Evolutionary conservation across 202 grass and related monocot genomes (phyloP), one percentile per base, ranked within the genome.

Genomic region (Thinopyrum obtusiflorum): DNA sequence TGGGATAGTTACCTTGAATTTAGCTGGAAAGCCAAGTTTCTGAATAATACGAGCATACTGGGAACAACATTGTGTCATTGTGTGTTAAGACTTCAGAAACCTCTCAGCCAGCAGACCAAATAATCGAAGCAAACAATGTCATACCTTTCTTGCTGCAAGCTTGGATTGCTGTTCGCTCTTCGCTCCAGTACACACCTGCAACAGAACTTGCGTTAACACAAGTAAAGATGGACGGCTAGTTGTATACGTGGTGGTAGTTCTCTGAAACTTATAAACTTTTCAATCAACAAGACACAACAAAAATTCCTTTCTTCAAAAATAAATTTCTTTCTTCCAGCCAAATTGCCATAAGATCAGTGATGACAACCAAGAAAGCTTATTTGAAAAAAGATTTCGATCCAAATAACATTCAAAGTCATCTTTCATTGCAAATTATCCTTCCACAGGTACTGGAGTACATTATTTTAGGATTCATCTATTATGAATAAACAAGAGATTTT

Each of bases 31-130:
- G 11, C 95, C 95, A 81, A 97, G 92, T 75, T 97, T 97, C 85
- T 97, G 95, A 68, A 97, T 97, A 82, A 97, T 97, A 62, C 92
- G 95, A 62, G 95, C 95, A 92, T 97, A 97, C 95, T 97, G 87
- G 27, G 86, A 89, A 86, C 26, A 83, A 77, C 21, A 90, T 18
- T 68, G 26, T 9, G 10, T 44, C 21, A 90, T 18, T 68, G 26
- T 9, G 10, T 44, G 29, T 84, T 80, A 86, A 86, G 32, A 65
- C 32, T 80, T 71, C 29, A 60, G 64, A 37, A 76, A 70, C 11
- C 1, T 69, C 68, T 76, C 44, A 61, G 37, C 26, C 78, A 77
- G 49, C 40, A 77, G 59, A 78, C 3, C 10, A 81, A 89, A 77
- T 77, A 89, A 73, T 72, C 33, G 20, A 63, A 86, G 24, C 23